Percentiles rank a stretch among this genome's conserved stretches.
These are phyloP conservation scores for Spergularia azorica DNA, from an alignment of 179 eudicot genomes.

Conservation along the genomic window DNA sequence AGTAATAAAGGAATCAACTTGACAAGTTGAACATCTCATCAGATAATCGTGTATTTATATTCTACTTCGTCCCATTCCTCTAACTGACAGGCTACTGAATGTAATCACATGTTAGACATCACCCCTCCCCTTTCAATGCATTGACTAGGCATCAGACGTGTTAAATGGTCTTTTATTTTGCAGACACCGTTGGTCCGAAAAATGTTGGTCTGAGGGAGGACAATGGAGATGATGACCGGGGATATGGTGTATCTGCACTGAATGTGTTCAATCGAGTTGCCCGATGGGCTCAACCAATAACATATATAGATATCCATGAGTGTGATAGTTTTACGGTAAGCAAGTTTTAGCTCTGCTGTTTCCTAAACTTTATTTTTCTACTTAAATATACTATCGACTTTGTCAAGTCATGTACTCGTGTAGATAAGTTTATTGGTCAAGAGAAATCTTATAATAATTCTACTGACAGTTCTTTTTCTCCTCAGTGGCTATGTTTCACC, in stretches of 20 bases:
- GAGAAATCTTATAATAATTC: background rate
- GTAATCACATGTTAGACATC: background rate
- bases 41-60: background rate
- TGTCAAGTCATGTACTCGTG: background rate
- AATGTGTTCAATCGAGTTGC: constrained; percentile 58
- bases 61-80: background rate
- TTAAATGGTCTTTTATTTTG: constrained; percentile 24
- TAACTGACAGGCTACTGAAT: background rate
- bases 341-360: too few species aligned
- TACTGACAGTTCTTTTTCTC: too few species aligned
- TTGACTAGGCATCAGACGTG: background rate
- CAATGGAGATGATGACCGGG: constrained; percentile 72
- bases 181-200: constrained; percentile 67
- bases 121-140: background rate
- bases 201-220: constrained; percentile 84
- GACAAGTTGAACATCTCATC: background rate
- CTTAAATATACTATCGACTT: background rate
- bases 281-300: constrained; percentile 94
- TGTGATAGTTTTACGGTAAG: constrained; percentile 72
- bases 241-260: constrained; percentile 70
- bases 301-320: constrained; percentile 84
- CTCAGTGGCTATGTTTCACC: too few species aligned
- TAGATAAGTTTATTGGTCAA: background rate
- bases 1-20: background rate
- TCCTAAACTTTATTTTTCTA: background rate